Evolutionary conservation across 23 red algal genomes (phyloP), one percentile per base, ranked within the genome.

Genomic region (Gracilaria caudata): DNA sequence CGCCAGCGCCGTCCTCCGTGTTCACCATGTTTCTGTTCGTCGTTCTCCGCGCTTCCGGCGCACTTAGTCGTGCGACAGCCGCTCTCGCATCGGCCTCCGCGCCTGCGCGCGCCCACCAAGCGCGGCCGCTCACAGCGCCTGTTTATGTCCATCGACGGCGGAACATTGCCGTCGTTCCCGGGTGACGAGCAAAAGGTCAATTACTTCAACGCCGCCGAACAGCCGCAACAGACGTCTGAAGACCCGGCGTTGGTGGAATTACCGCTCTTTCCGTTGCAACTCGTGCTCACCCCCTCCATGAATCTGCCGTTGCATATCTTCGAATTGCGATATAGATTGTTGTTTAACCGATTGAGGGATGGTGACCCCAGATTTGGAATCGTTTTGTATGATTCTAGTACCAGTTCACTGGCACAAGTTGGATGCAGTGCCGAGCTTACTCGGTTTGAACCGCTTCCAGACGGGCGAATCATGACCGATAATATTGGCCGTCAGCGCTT

Each of bases 281-380:
- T 98, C 26, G 96, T 98, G 32, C 68, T 98, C 30, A 87, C 63
- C 29, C 96, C 96, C 39, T 82, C 79, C 24, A 60, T 86, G 23
- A 54, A 81, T 13, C 59, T 95, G 25, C 96, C 96, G 37, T 80
- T 98, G 33, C 96, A 98, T 59, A 98, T 98, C 58, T 98, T 98
- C 45, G 96, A 98, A 61, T 88, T 95, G 96, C 51, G 92, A 16
- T 98, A 93, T 43, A 88, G 96, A 7, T 64, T 84, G 81, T 35
- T 98, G 28, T 98, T 98, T 80, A 90, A 94, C 66, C 58, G 47
- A 34, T 73, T 98, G 43, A 40, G 86, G 12, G 96, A 98, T 19
- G 58, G 78, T 3, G 96, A 98, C 73, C 64, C 73, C 41, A 65
- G 51, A 12, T 98, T 98, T 68, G 96, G 96, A 28, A 92, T 98